phyloP scores from a whole-genome alignment of 1,284 basidiomycete species.

The Pulchroboletus neoregius region DNA sequence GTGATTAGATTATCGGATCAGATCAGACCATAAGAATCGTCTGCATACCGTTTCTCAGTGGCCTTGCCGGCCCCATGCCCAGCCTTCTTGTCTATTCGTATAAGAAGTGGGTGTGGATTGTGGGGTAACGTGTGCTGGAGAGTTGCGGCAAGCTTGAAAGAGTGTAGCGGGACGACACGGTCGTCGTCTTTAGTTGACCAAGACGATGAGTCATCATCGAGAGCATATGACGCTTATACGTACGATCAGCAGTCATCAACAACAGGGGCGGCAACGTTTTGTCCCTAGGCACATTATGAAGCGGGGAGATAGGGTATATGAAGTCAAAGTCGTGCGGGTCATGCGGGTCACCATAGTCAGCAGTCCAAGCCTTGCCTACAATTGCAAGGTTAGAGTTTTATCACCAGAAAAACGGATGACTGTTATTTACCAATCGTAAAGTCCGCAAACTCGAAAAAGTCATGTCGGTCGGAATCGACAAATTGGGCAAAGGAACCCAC shows the following conservation, averaged over 20 bases:
- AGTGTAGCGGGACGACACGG: conserved; percentile 77
- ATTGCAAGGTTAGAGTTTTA: conserved; percentile 9
- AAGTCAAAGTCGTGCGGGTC: conserved; percentile 77
- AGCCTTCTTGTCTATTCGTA: conserved; percentile 75
- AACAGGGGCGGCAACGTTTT: conserved; percentile 63
- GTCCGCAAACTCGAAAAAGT: conserved; percentile 54
- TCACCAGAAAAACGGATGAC: neutral
- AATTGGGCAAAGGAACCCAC: conserved; percentile 3
- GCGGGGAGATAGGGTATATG: conserved; percentile 71
- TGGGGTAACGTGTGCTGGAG: conserved; percentile 61
- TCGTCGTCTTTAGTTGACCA: conserved; percentile 61
- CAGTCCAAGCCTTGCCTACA: conserved; percentile 70
- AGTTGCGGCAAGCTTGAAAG: conserved; percentile 75
- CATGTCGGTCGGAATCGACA: conserved; percentile 2
- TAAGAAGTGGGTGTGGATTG: conserved; percentile 66
- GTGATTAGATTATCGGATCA: conserved; percentile 11
- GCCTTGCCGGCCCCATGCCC: conserved; percentile 80
- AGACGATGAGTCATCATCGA: conserved; percentile 4
- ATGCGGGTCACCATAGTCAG: conserved; percentile 81
- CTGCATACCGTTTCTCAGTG: conserved; percentile 60
- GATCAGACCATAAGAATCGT: neutral
- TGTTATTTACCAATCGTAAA: conserved; percentile 63
- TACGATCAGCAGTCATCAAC: conserved; percentile 76
- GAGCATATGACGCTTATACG: conserved; percentile 27
- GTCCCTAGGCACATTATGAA: conserved; percentile 68